Evolutionary conservation across 2,329 filamentous ascomycete species (phyloP), one percentile per base, ranked within the genome.

Genomic region (Microdochium trichocladiopsis): DNA sequence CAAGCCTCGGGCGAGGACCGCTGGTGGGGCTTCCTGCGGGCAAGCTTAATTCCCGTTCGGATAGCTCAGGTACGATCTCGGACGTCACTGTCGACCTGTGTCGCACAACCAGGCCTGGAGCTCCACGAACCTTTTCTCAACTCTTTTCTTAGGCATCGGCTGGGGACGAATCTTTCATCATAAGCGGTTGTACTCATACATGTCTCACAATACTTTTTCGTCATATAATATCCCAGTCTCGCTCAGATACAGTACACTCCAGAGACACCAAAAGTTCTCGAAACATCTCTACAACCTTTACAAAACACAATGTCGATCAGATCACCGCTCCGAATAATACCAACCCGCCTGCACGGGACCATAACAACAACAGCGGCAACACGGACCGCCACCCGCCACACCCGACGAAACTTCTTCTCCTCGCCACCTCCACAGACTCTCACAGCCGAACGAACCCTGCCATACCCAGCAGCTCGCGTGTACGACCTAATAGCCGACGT

Each of bases 401-500:
- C 47, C 10, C 18, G 23, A 28, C 23, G 47, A 9, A 14, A n/a
- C 18, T 48, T 48, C 23, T 48, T 48, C 54, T 41, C 37, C 49
- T 2, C 52, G 56, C n/a, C 52, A 47, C 31, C 48, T 9, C 68
- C 67, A 5, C 88, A 92, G 64, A 82, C 75, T 57, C 78, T 97
- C 53, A 82, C 80, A 50, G 91, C 90, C 11, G 77, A 79, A 21
- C 87, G 90, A 55, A 87, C 79, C 3, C 85, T 97, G 14, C 87
- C 88, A 14, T 95, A 95, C 75, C 72, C 84, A 1, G 75, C 83
- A 28, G 63, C 70, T 4, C 75, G 82, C 1, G 84, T 99, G 60
- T 99, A 94, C 80, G 76, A 78, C 59, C 80, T 96, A 51, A 92
- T 99, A 68, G 84, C 91, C 71, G 90, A 96, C 69, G 84, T 99